phyloP scores from a whole-genome alignment of 257 asterid species.

The Anisodus tanguticus region DNA sequence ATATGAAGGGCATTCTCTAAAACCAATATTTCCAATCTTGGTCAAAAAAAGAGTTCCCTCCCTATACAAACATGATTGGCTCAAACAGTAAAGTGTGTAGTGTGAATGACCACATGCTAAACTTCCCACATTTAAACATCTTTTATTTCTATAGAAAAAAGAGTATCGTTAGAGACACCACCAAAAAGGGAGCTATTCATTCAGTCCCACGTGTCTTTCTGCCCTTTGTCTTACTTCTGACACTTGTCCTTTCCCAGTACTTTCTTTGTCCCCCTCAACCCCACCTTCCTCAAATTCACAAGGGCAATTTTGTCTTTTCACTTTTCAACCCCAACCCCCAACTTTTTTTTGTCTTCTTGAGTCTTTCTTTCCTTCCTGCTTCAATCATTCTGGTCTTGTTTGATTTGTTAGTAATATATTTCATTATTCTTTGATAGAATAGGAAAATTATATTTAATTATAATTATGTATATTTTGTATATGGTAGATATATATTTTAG shows the following conservation, averaged over 20 bases:
- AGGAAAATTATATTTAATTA: no score
- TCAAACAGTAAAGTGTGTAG: background rate
- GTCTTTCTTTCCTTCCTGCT: constrained; percentile 25
- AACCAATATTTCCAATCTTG: no score
- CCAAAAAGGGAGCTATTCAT: constrained; percentile 54
- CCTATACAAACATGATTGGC: background rate
- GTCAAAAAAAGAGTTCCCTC: background rate
- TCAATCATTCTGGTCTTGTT: constrained; percentile 11
- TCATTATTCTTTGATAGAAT: background rate
- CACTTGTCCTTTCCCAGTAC: constrained; percentile 63
- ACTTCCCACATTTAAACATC: background rate
- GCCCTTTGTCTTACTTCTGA: constrained; percentile 43
- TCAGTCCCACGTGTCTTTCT: constrained; percentile 71
- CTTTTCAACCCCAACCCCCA: background rate
- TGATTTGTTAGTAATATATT: constrained; percentile 1
- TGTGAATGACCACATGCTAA: background rate
- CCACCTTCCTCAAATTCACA: background rate
- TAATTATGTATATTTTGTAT: no score
- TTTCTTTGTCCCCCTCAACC: constrained; percentile 34
- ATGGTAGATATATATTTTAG: no score
- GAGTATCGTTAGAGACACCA: constrained; percentile 37
- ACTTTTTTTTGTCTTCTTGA: constrained; percentile 31
- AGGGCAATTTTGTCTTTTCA: constrained; percentile 48
- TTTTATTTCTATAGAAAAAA: background rate
- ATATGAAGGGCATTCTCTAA: no score